Evolutionary conservation across 2,329 filamentous ascomycete species (phyloP).

Genomic region (Penicillium occitanis): DNA sequence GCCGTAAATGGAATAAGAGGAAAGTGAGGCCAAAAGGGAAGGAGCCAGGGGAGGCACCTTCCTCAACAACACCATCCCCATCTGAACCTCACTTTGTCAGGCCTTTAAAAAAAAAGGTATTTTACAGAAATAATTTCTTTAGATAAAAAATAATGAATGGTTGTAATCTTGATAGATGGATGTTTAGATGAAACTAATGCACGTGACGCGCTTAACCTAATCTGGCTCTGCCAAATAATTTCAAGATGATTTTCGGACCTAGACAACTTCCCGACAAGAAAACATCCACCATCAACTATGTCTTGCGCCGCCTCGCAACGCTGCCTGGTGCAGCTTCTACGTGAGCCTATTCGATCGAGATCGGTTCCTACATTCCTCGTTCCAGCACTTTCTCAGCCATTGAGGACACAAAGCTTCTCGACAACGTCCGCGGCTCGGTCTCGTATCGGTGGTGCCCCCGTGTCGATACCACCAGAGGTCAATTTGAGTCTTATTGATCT

Average conservation of each 20-base stretch:
- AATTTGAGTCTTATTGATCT: slow-evolving; percentile 68
- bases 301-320: slow-evolving; percentile 53
- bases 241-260: slow-evolving; percentile 29
- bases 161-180: not conserved
- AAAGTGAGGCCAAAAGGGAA: slow-evolving; percentile 19
- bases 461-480: slow-evolving; percentile 81
- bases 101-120: too few species aligned
- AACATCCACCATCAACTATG: slow-evolving; percentile 50
- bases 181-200: not conserved
- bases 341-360: slow-evolving; percentile 48
- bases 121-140: not conserved
- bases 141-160: too few species aligned
- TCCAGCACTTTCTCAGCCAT: slow-evolving; percentile 61
- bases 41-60: slow-evolving; percentile 12
- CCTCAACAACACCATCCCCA: not conserved
- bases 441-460: slow-evolving; percentile 79
- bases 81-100: not conserved
- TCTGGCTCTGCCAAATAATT: slow-evolving; percentile 33
- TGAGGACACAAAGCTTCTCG: slow-evolving; percentile 63
- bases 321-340: slow-evolving; percentile 58
- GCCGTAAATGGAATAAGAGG: slow-evolving; percentile 2
- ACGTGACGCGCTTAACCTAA: slow-evolving; percentile 18
- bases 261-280: slow-evolving; percentile 25
- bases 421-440: slow-evolving; percentile 66
- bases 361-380: slow-evolving; percentile 71